Percentiles rank a stretch among this genome's conserved stretches.
These are phyloP conservation scores for Dactylorhiza incarnata DNA, from an alignment of 106 monocot genomes.

Conservation along the genomic window DNA sequence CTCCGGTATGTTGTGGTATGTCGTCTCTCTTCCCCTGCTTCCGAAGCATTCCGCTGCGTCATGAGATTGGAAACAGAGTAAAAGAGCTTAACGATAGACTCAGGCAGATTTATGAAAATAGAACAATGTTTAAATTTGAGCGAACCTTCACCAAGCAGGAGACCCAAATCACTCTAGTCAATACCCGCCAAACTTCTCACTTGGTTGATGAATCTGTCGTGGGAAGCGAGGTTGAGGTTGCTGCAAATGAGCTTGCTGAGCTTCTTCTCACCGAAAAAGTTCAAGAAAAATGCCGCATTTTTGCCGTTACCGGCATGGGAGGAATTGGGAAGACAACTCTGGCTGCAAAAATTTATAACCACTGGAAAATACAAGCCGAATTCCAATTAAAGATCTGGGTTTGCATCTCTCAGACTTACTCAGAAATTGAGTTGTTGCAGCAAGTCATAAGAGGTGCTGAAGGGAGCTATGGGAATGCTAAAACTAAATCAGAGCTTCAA, in stretches of 20 bases:
- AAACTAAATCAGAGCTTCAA: slow-evolving; percentile 7
- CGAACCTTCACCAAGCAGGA: not conserved
- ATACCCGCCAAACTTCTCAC: not conserved
- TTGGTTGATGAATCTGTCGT: not conserved
- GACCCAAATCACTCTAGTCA: not conserved
- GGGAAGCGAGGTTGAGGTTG: not conserved
- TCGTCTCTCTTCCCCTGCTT: not conserved
- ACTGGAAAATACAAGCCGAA: slow-evolving; percentile 5
- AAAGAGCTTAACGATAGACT: not conserved
- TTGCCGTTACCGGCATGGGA: not conserved
- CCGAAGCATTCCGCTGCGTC: not conserved
- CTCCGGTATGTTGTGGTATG: not conserved
- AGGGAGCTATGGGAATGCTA: slow-evolving; percentile 6
- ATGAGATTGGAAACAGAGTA: not conserved
- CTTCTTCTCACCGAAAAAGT: not conserved
- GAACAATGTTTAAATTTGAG: not conserved
- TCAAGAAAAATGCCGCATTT: not conserved
- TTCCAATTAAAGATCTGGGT: slow-evolving; percentile 27
- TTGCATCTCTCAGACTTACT: slow-evolving; percentile 26
- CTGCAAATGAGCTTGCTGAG: not conserved
- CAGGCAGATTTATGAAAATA: not conserved
- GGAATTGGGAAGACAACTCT: slow-evolving; percentile 9
- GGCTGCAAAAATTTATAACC: slow-evolving; percentile 29
- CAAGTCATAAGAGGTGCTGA: slow-evolving; percentile 10
- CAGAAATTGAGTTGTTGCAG: slow-evolving; percentile 10